Conservation (phyloP, 345 rosid species). For the Mallotus nudiflorus region DNA sequence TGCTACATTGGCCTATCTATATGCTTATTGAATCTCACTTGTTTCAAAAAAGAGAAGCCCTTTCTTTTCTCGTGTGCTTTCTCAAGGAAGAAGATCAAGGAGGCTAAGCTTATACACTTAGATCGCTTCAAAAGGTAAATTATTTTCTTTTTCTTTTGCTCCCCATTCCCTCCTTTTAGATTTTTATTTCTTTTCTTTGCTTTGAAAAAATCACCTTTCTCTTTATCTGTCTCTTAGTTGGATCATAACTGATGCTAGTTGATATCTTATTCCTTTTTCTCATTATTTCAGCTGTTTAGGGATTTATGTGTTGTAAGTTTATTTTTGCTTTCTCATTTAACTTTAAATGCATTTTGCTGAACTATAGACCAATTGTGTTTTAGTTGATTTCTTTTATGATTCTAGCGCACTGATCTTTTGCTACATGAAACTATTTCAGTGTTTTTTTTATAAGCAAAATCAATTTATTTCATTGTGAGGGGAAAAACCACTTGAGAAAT, state of each 20-base stretch:
- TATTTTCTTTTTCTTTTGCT: too few species aligned
- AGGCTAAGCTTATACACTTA: conserved; percentile 4
- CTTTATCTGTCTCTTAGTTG: conserved; percentile 59
- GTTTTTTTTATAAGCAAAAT: too few species aligned
- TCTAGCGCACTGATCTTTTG: conserved; percentile 1
- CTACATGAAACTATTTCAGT: not conserved
- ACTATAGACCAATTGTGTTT: conserved; percentile 1
- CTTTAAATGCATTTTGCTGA: conserved; percentile 7
- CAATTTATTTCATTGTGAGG: too few species aligned
- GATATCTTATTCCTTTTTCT: conserved; percentile 26
- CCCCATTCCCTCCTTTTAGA: conserved; percentile 5
- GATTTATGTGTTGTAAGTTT: conserved; percentile 7
- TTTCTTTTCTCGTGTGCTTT: conserved; percentile 45
- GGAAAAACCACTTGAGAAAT: too few species aligned
- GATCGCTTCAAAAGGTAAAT: conserved; percentile 31
- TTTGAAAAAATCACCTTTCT: conserved; percentile 26
- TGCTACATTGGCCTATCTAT: conserved; percentile 46
- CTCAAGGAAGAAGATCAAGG: conserved; percentile 56
- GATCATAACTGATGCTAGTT: conserved; percentile 68
- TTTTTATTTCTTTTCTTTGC: conserved; percentile 3
- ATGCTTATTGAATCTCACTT: conserved; percentile 47
- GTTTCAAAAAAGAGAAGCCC: conserved; percentile 35
- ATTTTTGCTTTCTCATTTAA: conserved; percentile 7
- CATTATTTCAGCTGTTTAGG: conserved; percentile 12
- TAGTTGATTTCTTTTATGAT: conserved; percentile 19